phyloP scores from a whole-genome alignment of 129 eudicot genomes.

The sunflower (Helianthus annuus) region DNA sequence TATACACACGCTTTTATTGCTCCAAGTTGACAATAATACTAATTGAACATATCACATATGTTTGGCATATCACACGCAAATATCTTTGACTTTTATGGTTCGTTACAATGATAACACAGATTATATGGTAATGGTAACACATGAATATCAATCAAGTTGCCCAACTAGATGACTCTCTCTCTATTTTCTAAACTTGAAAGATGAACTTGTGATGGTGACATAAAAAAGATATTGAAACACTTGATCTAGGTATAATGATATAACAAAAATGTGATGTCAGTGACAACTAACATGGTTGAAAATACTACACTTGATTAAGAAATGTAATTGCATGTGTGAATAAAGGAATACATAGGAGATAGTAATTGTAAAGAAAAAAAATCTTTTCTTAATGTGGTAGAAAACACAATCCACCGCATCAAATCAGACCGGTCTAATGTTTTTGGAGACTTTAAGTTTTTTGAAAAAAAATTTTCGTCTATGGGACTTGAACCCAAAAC shows the following conservation, averaged over 20 bases:
- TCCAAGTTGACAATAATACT: slow-evolving; percentile 34
- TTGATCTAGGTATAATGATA: background rate
- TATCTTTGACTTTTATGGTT: slow-evolving; percentile 31
- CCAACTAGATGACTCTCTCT: background rate
- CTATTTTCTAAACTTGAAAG: background rate
- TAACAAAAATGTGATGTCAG: slow-evolving; percentile 13
- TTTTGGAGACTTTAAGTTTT: too few species aligned
- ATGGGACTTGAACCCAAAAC: too few species aligned
- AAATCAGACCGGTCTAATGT: too few species aligned
- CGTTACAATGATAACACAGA: slow-evolving; percentile 6
- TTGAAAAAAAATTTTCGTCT: too few species aligned
- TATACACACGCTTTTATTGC: slow-evolving; percentile 13
- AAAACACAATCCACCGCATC: too few species aligned
- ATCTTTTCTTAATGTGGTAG: too few species aligned
- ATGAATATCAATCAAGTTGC: slow-evolving; percentile 33
- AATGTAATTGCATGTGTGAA: too few species aligned
- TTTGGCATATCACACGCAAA: slow-evolving; percentile 33
- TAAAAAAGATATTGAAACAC: slow-evolving; percentile 14
- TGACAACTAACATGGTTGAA: background rate
- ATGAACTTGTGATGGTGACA: background rate
- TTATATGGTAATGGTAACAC: slow-evolving; percentile 16
- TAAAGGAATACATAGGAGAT: too few species aligned
- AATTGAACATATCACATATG: background rate
- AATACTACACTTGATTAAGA: background rate
- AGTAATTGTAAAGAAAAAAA: too few species aligned